Conservation (phyloP, 495 filamentous ascomycete genomes). For the Hypomontagnella monticulosa region DNA sequence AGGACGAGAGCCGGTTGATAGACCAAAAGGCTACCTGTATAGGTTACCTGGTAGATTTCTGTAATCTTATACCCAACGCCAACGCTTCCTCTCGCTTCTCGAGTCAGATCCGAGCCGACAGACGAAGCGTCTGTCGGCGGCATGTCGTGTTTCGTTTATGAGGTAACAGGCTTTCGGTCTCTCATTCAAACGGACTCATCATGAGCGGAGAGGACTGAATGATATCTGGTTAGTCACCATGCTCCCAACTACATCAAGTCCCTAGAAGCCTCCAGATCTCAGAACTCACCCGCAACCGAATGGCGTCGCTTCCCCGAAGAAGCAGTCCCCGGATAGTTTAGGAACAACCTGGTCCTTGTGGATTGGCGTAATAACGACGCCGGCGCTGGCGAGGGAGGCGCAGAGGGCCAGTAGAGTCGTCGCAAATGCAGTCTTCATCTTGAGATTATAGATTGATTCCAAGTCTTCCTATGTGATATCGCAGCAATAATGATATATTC, state of each 20-base stretch:
- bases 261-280: no score
- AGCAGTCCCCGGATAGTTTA: slow-evolving; percentile 54
- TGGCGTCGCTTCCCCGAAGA: slow-evolving; percentile 59
- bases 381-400: slow-evolving; percentile 57
- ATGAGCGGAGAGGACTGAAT: slow-evolving; percentile 38
- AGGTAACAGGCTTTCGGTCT: not conserved
- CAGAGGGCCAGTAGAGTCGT: slow-evolving; percentile 49
- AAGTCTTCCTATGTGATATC: no score
- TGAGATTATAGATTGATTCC: not conserved
- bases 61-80: slow-evolving; percentile 16
- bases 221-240: no score
- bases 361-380: slow-evolving; percentile 59
- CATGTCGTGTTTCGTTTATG: slow-evolving; percentile 5
- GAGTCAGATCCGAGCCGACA: slow-evolving; percentile 1
- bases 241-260: no score
- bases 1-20: not conserved
- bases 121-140: not conserved
- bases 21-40: not conserved
- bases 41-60: not conserved
- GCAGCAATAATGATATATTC: not conserved
- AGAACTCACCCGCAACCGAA: slow-evolving; percentile 58
- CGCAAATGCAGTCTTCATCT: slow-evolving; percentile 52
- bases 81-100: slow-evolving; percentile 7
- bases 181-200: not conserved
- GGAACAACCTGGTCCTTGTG: slow-evolving; percentile 54